Conservation (phyloP, 257 asterid genomes). For the Oldenlandia corymbosa region DNA sequence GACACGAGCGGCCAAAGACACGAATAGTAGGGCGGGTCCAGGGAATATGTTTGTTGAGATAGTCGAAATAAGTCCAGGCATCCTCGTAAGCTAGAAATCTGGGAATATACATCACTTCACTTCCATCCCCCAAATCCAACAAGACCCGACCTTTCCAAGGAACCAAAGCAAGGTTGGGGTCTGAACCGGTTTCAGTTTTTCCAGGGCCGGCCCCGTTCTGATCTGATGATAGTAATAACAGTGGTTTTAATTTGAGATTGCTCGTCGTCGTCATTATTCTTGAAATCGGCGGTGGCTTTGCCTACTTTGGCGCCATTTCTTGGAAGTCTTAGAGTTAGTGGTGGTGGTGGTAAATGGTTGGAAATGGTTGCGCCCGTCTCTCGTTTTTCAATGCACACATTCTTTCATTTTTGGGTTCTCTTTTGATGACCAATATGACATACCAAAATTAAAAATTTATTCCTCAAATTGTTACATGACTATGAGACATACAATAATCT, state of each 20-base stretch:
- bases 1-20: constrained; percentile 61
- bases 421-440: too few species aligned
- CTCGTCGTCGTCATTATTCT: constrained; percentile 12
- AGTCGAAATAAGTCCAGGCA: constrained; percentile 72
- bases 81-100: constrained; percentile 53
- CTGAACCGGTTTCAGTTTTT: neutral
- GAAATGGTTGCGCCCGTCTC: too few species aligned
- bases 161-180: neutral
- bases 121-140: constrained; percentile 66
- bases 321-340: neutral
- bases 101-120: constrained; percentile 49
- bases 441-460: too few species aligned
- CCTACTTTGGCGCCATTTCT: neutral
- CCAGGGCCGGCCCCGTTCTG: neutral
- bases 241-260: constrained; percentile 8
- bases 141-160: neutral
- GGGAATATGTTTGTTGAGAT: constrained; percentile 70
- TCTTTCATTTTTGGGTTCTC: too few species aligned
- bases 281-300: too few species aligned
- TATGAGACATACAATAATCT: too few species aligned
- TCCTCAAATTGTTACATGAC: too few species aligned
- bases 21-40: constrained; percentile 92
- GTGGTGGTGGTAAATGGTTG: too few species aligned
- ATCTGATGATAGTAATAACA: neutral
- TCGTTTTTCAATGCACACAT: too few species aligned